Percentiles rank a stretch among this genome's conserved stretches.
These are phyloP conservation scores for Citrus unshiu DNA, from an alignment of 345 rosid species.

Conservation along the genomic window DNA sequence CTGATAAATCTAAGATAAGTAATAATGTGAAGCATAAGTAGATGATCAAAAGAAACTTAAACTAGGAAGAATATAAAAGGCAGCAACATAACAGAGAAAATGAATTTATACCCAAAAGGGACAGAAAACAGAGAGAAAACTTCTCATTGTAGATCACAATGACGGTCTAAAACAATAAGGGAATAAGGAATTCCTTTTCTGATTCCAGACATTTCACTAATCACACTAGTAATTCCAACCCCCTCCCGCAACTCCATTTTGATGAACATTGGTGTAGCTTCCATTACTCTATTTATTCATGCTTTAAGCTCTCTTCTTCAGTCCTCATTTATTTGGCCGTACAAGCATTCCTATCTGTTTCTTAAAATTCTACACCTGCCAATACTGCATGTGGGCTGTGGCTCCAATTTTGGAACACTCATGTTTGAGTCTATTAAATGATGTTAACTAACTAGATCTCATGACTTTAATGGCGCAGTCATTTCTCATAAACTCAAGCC, in stretches of 20 bases:
- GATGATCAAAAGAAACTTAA: background rate
- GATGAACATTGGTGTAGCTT: background rate
- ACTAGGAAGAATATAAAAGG: background rate
- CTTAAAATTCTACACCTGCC: background rate
- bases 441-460: background rate
- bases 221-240: background rate
- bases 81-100: background rate
- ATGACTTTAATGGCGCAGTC: background rate
- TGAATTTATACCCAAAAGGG: too few relatives aligned
- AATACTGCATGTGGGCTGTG: background rate
- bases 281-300: background rate
- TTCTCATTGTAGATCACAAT: background rate
- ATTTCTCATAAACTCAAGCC: background rate
- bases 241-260: background rate
- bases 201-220: background rate
- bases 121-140: background rate
- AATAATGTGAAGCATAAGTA: background rate
- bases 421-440: background rate
- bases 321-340: background rate
- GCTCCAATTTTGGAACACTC: background rate
- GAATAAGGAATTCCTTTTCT: background rate
- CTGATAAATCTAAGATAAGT: background rate
- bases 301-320: constrained; percentile 11
- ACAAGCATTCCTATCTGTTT: background rate
- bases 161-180: background rate